These are phyloP conservation scores for Candida glaebosa DNA, from an alignment of 805 yeast genomes.

Conservation along the genomic window DNA sequence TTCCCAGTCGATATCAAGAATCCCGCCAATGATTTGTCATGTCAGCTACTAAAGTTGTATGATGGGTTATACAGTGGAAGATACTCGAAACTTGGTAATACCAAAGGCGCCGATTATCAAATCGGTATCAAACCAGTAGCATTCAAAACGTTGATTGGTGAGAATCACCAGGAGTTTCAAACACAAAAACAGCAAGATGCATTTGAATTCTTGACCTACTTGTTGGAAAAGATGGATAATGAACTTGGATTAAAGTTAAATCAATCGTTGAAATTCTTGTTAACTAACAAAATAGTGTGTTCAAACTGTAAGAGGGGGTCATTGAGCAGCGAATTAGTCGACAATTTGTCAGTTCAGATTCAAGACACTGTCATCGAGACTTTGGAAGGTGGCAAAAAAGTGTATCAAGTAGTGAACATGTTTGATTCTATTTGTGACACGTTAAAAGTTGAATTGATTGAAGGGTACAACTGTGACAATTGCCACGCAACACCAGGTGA, in stretches of 20 bases:
- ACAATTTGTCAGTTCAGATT: conserved; percentile 62
- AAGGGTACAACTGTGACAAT: conserved; percentile 55
- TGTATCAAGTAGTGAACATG: conserved; percentile 49
- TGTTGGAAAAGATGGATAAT: conserved; percentile 60
- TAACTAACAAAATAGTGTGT: conserved; percentile 63
- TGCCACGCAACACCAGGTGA: conserved; percentile 42
- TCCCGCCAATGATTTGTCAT: conserved; percentile 63
- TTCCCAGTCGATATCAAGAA: conserved; percentile 29
- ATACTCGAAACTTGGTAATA: conserved; percentile 56
- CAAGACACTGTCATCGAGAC: conserved; percentile 34
- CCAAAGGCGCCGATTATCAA: conserved; percentile 53
- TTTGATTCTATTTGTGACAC: conserved; percentile 45
- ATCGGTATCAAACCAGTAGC: conserved; percentile 73
- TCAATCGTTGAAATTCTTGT: conserved; percentile 58
- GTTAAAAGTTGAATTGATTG: conserved; percentile 52
- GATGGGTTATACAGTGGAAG: conserved; percentile 77
- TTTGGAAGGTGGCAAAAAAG: conserved; percentile 42
- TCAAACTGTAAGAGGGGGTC: conserved; percentile 58
- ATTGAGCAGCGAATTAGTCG: conserved; percentile 52
- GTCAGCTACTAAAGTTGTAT: conserved; percentile 74
- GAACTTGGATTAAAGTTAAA: conserved; percentile 45
- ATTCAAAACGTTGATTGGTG: conserved; percentile 75
- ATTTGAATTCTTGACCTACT: conserved; percentile 74
- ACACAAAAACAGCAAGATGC: conserved; percentile 95
- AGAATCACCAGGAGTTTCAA: conserved; percentile 74